Conservation (phyloP, 345 rosid genomes). For the Excoecaria cochinchinensis region DNA sequence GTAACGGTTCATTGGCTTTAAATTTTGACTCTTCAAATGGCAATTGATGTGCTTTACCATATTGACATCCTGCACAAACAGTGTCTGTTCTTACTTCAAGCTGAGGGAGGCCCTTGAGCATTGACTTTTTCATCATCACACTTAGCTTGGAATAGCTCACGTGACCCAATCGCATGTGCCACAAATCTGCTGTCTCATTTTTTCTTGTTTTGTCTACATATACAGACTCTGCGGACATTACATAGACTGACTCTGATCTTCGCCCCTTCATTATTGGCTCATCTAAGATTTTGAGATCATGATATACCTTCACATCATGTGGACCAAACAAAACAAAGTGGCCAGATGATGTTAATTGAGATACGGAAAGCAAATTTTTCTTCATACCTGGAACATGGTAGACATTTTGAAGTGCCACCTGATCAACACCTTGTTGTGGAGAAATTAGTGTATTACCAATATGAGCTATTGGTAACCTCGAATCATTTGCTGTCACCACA, state of each 20-base stretch:
- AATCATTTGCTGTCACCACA: neutral
- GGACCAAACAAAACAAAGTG: slow-evolving; percentile 6
- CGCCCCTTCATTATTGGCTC: neutral
- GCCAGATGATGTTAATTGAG: neutral
- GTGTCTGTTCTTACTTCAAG: no score
- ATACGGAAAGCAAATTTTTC: neutral
- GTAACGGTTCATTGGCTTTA: no score
- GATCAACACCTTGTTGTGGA: neutral
- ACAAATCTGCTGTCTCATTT: no score
- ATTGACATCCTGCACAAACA: no score
- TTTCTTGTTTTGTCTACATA: no score
- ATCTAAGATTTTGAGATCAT: neutral
- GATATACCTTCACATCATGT: neutral
- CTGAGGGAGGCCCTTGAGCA: no score
- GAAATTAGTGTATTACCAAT: neutral
- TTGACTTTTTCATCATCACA: no score
- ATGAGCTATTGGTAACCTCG: neutral
- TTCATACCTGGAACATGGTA: neutral
- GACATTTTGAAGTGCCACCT: neutral
- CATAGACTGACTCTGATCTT: neutral
- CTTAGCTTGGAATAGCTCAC: no score
- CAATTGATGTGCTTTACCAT: no score
- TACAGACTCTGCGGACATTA: neutral
- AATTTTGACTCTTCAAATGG: no score
- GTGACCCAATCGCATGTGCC: no score